Base-by-base conservation (phyloP, 768 basidiomycete species). In the button mushroom (Agaricus bisporus) region DNA sequence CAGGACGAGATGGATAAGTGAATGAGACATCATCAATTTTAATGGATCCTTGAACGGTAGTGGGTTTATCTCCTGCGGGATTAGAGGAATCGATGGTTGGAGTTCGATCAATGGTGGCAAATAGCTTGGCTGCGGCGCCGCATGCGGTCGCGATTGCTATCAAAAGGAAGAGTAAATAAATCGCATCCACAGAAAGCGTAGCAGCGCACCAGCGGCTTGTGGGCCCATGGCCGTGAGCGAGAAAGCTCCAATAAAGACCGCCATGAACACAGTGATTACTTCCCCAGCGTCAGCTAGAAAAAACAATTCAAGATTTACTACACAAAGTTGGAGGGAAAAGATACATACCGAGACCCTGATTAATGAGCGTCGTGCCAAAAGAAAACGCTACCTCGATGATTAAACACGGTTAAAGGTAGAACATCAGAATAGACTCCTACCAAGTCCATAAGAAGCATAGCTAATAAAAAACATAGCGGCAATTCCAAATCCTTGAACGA, bases 61-160 rank as follows among this genome's bases (percentile, higher is more conserved):
- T 80, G 1, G 80, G 88, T 63, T 82, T 82, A 22, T 75, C 64
- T 9, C 91, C 91, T 3, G 61, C 69, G 0, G 78, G 72, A 53
- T 78, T 66, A 0, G 81, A 74, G 5, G 86, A 87, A 66, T 94
- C 90, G 60, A 94, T 94, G 2, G 68, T 63, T 1, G 91, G 91
- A 4, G 85, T 72, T 12, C 90, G 83, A 57, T 91, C 85, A 53
- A 94, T 92, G 1, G 91, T 90, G 25, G 77, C 73, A 65, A 75
- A 91, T 6, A 94, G 71, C 64, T 91, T 93, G 12, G 85, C 85
- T n/a, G 88, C 89, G 5, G 91, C 90, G 7, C 79, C 85, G 41
- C 78, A 79, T 15, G 80, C 91, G 55, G 83, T 77, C 22, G 80
- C 75, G 56, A 93, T 70, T 4, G 87, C 57, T 58, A 25, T 18